phyloP scores from a whole-genome alignment of 441 rosid genomes.

The Populus hybrid region DNA sequence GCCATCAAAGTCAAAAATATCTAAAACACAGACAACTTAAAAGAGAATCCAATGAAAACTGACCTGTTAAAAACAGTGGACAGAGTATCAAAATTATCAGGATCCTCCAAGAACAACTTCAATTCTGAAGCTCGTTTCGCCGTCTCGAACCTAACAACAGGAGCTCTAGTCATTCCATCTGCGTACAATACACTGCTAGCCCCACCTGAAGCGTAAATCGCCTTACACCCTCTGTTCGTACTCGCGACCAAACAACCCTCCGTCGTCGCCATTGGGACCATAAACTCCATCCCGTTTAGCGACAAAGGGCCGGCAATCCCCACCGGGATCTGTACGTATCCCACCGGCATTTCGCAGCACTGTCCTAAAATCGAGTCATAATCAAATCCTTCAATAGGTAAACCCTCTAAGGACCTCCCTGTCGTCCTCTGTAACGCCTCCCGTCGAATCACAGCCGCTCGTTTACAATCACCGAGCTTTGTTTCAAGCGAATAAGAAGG shows the following conservation, averaged over 20 bases:
- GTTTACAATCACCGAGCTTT: conserved; percentile 70
- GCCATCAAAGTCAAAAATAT: conserved; percentile 2
- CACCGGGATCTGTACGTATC: conserved; percentile 85
- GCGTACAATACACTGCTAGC: conserved; percentile 53
- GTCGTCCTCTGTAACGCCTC: conserved; percentile 73
- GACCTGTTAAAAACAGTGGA: conserved; percentile 77
- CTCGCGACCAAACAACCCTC: conserved; percentile 93
- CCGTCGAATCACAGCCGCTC: conserved; percentile 71
- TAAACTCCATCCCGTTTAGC: conserved; percentile 66
- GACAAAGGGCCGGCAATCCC: conserved; percentile 79
- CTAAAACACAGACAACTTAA: neutral
- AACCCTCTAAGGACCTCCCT: conserved; percentile 62
- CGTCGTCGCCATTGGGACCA: conserved; percentile 91
- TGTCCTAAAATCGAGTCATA: conserved; percentile 77
- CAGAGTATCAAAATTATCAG: conserved; percentile 60
- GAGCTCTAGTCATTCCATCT: conserved; percentile 92
- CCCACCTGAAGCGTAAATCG: conserved; percentile 69
- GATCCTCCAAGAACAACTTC: conserved; percentile 79
- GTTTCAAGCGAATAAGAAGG: conserved; percentile 69
- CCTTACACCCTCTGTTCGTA: conserved; percentile 85
- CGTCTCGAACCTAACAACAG: conserved; percentile 68
- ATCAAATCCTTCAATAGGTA: conserved; percentile 88
- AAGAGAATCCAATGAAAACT: neutral
- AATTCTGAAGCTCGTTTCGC: conserved; percentile 67
- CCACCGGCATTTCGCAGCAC: conserved; percentile 96